phyloP scores from a whole-genome alignment of 108 stramenopile genomes.

The Bacterosira constricta region DNA sequence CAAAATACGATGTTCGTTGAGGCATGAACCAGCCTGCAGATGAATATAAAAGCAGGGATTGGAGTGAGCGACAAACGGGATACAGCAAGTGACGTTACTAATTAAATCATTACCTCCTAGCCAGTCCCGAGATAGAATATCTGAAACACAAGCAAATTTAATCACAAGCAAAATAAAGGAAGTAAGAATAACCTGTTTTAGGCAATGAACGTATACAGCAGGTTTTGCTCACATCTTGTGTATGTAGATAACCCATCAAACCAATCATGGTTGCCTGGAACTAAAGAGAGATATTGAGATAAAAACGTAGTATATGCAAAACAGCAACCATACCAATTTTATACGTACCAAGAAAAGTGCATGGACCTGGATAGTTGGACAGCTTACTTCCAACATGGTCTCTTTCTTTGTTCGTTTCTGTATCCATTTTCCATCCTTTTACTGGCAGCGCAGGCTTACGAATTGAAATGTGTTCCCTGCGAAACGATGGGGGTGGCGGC shows the following conservation, averaged over 20 bases:
- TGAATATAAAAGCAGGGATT: no score
- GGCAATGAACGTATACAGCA: no score
- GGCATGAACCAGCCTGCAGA: conserved; percentile 76
- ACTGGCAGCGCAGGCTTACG: conserved; percentile 57
- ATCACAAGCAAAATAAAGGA: no score
- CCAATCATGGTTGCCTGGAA: conserved; percentile 78
- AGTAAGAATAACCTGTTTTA: no score
- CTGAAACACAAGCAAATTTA: no score
- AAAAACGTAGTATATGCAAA: conserved; percentile 4
- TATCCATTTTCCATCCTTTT: conserved; percentile 42
- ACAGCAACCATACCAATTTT: neutral
- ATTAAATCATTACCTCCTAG: no score
- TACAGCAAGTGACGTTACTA: no score
- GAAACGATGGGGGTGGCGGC: conserved; percentile 55
- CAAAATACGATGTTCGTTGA: conserved; percentile 65
- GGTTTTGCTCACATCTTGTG: no score
- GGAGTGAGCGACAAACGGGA: no score
- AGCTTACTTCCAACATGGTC: neutral
- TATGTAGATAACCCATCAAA: conserved; percentile 69
- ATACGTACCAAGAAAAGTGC: conserved; percentile 6
- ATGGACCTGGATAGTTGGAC: conserved; percentile 28
- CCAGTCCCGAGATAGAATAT: conserved; percentile 63
- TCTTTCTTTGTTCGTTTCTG: conserved; percentile 2
- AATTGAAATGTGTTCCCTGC: conserved; percentile 56
- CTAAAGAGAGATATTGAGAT: no score